Base-by-base conservation (phyloP, 257 asterid genomes). In the Henckelia pumila region DNA sequence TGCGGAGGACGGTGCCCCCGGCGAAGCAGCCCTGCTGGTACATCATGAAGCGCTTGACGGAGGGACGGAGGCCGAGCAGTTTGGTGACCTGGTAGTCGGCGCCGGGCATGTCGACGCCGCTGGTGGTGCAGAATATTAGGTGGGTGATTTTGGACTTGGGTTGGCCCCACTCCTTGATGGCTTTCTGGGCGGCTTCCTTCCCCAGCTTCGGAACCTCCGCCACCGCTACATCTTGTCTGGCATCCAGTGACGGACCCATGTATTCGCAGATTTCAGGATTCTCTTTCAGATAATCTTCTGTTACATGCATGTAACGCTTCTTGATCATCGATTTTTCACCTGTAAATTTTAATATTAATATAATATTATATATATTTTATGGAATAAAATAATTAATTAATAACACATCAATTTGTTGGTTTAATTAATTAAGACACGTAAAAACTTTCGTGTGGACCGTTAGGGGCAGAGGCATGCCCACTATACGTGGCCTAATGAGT, bases 41-140 rank as follows among this genome's bases (percentile, higher is more conserved):
- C 91, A 90, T 79, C 92, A 88, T 88, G 77, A 77, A 71, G 8
- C 97, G 85, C 62, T 77, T 81, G 23, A 89, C 89, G 11, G 94
- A 78, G 2, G 94, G 85, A 28, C 84, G 80, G 40, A 89, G 94
- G 57, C 91, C 94, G 32, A 87, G 86, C 25, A 89, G 92, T 74
- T 82, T 89, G 33, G 94, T 79, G 5, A 89, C 88, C 68, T 85
- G 88, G 75, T 81, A 87, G 85, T 89, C 96, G 10, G 88, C 85
- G 11, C 96, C 95, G 9, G 96, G 95, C 93, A 89, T 89, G 88
- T 89, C 95, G 52, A 87, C 93, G 32, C 96, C 96, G 74, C 88
- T 82, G 44, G 91, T 85, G 70, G 96, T 85, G 74, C 96, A 89
- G 74, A 89, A 89, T 5, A 89, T 70, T 6, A 89, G 65, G 81